Conservation (phyloP, 2,329 filamentous ascomycete genomes). For the Penicillium sp. region DNA sequence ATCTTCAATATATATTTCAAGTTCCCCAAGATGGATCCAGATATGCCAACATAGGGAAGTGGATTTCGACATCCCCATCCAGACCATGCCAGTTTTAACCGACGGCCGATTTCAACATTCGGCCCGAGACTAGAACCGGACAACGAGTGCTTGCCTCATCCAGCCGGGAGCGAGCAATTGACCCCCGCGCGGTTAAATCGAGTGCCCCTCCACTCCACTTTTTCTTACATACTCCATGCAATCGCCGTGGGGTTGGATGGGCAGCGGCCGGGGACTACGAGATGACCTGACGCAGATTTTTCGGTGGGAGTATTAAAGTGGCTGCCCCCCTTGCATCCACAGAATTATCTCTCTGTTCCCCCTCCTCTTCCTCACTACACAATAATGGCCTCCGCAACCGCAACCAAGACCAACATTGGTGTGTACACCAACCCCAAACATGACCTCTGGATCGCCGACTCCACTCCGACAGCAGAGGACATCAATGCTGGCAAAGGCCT, state of each 20-base stretch:
- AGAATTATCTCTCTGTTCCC: constrained; percentile 3
- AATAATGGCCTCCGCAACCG: constrained; percentile 30
- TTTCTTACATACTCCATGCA: constrained; percentile 9
- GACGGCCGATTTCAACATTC: constrained; percentile 19
- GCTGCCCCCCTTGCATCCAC: constrained; percentile 16
- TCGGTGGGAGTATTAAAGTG: constrained; percentile 9
- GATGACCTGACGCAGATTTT: constrained; percentile 4
- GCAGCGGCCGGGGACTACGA: neutral
- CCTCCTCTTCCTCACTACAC: constrained; percentile 7
- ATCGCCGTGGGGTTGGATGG: constrained; percentile 8
- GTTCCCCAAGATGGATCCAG: neutral
- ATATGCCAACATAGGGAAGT: neutral
- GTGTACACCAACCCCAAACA: constrained; percentile 94
- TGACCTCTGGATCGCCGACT: constrained; percentile 81
- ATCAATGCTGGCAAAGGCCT: constrained; percentile 65
- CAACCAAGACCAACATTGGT: constrained; percentile 78
- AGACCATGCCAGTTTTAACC: constrained; percentile 12
- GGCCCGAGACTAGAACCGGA: constrained; percentile 14
- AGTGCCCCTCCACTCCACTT: constrained; percentile 23
- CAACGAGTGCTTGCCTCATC: constrained; percentile 12
- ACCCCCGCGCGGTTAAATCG: constrained; percentile 23
- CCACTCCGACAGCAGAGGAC: constrained; percentile 70
- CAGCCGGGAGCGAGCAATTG: constrained; percentile 9
- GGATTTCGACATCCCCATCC: neutral
- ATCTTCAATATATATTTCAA: too few relatives aligned